Evolutionary conservation across 768 basidiomycete species (phyloP), one percentile per base, ranked within the genome.

Genomic region (Termitomyces titanicus): DNA sequence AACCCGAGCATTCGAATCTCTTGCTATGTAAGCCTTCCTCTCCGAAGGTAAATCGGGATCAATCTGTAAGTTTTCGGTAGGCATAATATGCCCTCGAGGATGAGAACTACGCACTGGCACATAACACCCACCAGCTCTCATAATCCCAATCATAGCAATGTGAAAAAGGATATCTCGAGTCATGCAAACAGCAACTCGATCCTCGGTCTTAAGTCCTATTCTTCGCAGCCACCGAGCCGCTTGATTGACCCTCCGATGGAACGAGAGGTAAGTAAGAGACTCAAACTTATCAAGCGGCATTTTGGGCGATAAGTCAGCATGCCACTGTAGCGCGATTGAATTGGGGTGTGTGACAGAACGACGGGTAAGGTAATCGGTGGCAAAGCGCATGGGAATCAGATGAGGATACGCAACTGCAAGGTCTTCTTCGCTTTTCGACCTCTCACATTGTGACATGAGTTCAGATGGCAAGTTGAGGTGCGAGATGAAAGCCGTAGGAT

Each of bases 51-150:
- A 65, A 53, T 79, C 78, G 4, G 79, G 77, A 56, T 80, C 79
- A 50, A 80, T 80, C 79, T 80, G 37, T n/a, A 53, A 40, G 11
- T 33, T 53, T 22, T 46, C 18, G 29, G 40, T 6, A 47, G 9
- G 45, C 37, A 27, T 31, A 46, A 55, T 17, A 18, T 12, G 11
- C 49, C 17, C n/a, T 43, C 18, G 22, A 22, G 20, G 11, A 43
- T 9, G n/a, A 6, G 0, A 44, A 29, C 5, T n/a, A 64, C 73
- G 40, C 56, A 79, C 79, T 11, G 80, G 77, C 47, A 81, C 79
- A 63, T 81, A 81, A 48, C 79, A 79, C 38, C 72, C 79, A 39
- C 80, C 79, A 22, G 79, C 74, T 34, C 73, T 75, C 58, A 79
- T 66, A 29, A 79, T 70, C 7, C 73, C 79, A 51, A 78, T 68